Conservation (phyloP, 169 alveolate species). For the Cryptosporidium tyzzeri region DNA sequence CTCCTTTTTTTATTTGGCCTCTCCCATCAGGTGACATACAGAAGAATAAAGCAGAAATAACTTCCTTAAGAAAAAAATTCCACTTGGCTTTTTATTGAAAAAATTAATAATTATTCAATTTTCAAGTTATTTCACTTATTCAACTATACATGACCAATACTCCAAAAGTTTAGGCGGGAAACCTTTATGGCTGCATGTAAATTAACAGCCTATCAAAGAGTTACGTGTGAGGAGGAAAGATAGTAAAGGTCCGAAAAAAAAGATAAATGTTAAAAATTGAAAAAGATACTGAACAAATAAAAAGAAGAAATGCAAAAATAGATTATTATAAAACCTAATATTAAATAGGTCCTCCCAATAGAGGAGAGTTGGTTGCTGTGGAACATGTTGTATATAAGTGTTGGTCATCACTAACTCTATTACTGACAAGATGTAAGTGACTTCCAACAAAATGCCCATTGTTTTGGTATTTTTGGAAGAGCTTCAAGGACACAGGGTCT, state of each 20-base stretch:
- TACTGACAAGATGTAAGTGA: slow-evolving; percentile 31
- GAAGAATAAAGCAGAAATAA: neutral
- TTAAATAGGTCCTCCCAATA: slow-evolving; percentile 24
- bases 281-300: neutral
- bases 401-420: slow-evolving; percentile 25
- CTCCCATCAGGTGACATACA: neutral
- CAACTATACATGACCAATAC: neutral
- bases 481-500: slow-evolving; percentile 1
- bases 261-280: neutral
- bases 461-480: neutral
- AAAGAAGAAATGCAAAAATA: neutral
- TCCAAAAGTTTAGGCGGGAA: slow-evolving; percentile 3
- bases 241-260: neutral
- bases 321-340: neutral
- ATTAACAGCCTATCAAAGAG: neutral
- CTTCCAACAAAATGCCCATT: neutral
- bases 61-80: neutral
- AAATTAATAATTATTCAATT: too few species aligned
- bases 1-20: too few species aligned
- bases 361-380: slow-evolving; percentile 72
- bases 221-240: neutral
- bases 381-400: slow-evolving; percentile 66
- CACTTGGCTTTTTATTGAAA: too few species aligned
- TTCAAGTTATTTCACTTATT: too few species aligned
- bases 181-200: neutral